These are phyloP conservation scores for Eucalyptus albens DNA, from an alignment of 345 rosid species.

Conservation along the genomic window DNA sequence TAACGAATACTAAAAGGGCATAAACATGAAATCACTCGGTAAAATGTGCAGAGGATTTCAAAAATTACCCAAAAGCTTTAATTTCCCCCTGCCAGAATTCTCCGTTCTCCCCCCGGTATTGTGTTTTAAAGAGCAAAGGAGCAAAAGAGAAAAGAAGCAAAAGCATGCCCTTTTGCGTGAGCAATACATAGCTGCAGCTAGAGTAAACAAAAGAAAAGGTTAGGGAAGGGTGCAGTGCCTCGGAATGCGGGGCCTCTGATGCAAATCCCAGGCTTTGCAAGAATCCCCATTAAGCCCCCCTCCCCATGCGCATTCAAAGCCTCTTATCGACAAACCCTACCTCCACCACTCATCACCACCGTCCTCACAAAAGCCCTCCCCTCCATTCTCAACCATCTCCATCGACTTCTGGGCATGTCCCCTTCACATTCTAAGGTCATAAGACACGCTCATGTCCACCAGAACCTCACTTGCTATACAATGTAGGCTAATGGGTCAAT, in stretches of 20 bases:
- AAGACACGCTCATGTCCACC: neutral
- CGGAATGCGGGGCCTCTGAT: neutral
- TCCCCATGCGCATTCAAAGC: conserved; percentile 13
- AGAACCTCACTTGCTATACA: neutral
- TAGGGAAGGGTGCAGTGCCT: neutral
- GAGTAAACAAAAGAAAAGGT: neutral
- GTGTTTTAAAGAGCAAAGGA: neutral
- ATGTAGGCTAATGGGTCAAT: neutral
- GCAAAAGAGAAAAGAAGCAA: neutral
- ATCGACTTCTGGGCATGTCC: neutral
- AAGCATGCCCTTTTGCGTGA: neutral
- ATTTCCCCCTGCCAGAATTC: neutral
- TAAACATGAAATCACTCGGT: neutral
- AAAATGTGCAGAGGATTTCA: neutral
- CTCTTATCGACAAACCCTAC: neutral
- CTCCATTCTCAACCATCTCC: neutral
- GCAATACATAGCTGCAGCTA: neutral
- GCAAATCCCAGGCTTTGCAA: neutral
- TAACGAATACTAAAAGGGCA: neutral
- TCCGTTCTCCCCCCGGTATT: neutral
- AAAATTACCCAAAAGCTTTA: neutral
- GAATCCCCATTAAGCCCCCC: neutral
- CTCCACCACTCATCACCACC: neutral
- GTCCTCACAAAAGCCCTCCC: neutral
- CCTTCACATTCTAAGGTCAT: neutral